Evolutionary conservation across 2,329 filamentous ascomycete species (phyloP).

Genomic region (Phyllosticta ampelicida): DNA sequence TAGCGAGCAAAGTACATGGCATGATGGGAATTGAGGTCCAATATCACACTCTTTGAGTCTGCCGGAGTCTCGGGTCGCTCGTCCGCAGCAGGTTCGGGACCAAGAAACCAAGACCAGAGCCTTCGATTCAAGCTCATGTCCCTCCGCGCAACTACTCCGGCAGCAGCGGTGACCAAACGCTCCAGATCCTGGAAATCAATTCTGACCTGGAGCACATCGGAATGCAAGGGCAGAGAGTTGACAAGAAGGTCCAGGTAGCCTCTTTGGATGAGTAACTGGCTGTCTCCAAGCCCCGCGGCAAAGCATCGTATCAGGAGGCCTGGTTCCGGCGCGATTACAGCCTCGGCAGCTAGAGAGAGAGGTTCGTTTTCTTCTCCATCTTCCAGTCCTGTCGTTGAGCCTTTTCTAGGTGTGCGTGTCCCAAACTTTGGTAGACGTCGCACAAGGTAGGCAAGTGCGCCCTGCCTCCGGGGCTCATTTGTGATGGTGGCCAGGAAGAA

Average conservation of each 20-base stretch:
- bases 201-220: slow-evolving; percentile 63
- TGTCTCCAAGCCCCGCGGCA: slow-evolving; percentile 75
- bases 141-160: slow-evolving; percentile 75
- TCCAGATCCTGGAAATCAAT: slow-evolving; percentile 69
- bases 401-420: slow-evolving; percentile 9
- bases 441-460: slow-evolving; percentile 75
- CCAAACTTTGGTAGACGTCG: slow-evolving; percentile 64
- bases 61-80: slow-evolving; percentile 26
- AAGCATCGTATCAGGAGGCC: slow-evolving; percentile 86
- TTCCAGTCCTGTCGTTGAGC: slow-evolving; percentile 11
- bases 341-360: slow-evolving; percentile 44
- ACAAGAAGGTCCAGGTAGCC: slow-evolving; percentile 91
- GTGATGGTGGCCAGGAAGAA: slow-evolving; percentile 91
- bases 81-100: slow-evolving; percentile 50
- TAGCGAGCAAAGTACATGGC: slow-evolving; percentile 66
- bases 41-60: slow-evolving; percentile 26
- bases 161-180: slow-evolving; percentile 68
- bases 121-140: slow-evolving; percentile 96
- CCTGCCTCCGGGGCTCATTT: slow-evolving; percentile 70
- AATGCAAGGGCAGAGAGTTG: slow-evolving; percentile 76
- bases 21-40: slow-evolving; percentile 36
- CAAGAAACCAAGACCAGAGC: slow-evolving; percentile 93
- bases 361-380: neutral
- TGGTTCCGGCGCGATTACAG: slow-evolving; percentile 82
- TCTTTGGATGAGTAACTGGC: slow-evolving; percentile 83